Base-by-base conservation (phyloP, 306 rosid species). In the Rubus parviflorus region DNA sequence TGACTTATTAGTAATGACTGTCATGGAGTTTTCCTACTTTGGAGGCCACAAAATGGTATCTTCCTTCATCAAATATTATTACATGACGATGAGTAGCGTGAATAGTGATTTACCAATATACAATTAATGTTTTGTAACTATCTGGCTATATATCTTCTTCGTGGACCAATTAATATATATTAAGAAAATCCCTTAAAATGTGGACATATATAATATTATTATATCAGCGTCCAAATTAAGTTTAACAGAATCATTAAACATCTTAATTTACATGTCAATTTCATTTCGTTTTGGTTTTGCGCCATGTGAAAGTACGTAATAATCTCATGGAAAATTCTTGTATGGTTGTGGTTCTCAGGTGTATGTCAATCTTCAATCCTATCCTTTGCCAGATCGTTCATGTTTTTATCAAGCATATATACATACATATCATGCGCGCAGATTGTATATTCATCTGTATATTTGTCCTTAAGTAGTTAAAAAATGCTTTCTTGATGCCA, bases 31-130 rank as follows among this genome's bases (percentile, higher is more conserved):
- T 77, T 75, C 77, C 74, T 51, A 52, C 73, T 25, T 62, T 70
- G 84, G 62, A 68, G 76, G 80, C 66, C 80, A 75, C 80, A 25
- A 69, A 60, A 69, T 7, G 63, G 79, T 37, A 81, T 81, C 77
- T 81, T 30, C 3, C 8, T 66, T 30, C 68, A 30, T 35, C 48
- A 45, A 3, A 45, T 45, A 45, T 45, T 45, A 45, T 12, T 45
- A 45, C 35, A 58, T 58, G 65, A 14, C 30, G 20, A 22, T 11
- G 64, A 62, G n/a, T 62, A 35, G 30, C 43, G 43, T 35, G 5
- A 35, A 35, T 62, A 53, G 23, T 41, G 25, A 13, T 35, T 14
- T 6, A 40, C 30, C 37, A 43, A 25, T 42, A 37, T 38, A 68
- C 52, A 57, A 25, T 3, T 6, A 4, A 30, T 30, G 35, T 30